A percentile compares a stretch with the other conserved stretches of the same genome.
phyloP scores from a whole-genome alignment of 805 yeast species.

The Wickerhamiella brachini region DNA sequence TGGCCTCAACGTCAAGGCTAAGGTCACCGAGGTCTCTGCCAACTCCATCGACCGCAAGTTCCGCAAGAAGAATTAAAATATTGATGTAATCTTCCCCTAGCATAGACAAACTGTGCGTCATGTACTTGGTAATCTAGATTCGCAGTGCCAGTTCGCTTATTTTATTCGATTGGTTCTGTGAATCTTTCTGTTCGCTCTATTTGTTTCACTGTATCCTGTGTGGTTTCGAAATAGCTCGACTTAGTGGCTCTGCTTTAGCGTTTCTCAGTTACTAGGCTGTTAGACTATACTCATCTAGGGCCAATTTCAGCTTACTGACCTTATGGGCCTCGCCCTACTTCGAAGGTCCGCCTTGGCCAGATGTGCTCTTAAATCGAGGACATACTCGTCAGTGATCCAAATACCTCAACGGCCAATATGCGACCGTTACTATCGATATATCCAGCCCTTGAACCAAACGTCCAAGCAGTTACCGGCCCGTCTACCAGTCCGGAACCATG shows the following conservation, averaged over 20 bases:
- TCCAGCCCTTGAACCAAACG: not conserved
- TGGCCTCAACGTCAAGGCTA: conserved; percentile 39
- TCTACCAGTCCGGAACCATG: not conserved
- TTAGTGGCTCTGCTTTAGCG: too few species aligned
- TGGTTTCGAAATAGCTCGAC: too few species aligned
- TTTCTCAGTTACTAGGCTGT: too few species aligned
- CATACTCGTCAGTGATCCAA: not conserved
- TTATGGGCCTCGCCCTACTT: not conserved
- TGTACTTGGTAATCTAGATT: not conserved
- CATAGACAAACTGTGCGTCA: not conserved
- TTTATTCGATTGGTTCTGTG: too few species aligned
- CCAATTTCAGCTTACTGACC: not conserved
- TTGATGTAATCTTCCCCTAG: conserved; percentile 7
- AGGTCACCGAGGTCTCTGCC: conserved; percentile 40
- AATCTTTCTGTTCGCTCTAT: too few species aligned
- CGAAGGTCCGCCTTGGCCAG: not conserved
- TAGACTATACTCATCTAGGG: too few species aligned
- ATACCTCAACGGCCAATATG: not conserved
- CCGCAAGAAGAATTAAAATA: conserved; percentile 22
- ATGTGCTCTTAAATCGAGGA: not conserved
- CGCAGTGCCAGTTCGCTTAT: too few species aligned
- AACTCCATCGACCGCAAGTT: conserved; percentile 18
- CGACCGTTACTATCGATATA: not conserved
- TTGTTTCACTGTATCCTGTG: too few species aligned
- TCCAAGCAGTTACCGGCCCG: not conserved